Evolutionary conservation across 129 eudicot genomes (phyloP).

Genomic region (Heracleum sosnowskyi): DNA sequence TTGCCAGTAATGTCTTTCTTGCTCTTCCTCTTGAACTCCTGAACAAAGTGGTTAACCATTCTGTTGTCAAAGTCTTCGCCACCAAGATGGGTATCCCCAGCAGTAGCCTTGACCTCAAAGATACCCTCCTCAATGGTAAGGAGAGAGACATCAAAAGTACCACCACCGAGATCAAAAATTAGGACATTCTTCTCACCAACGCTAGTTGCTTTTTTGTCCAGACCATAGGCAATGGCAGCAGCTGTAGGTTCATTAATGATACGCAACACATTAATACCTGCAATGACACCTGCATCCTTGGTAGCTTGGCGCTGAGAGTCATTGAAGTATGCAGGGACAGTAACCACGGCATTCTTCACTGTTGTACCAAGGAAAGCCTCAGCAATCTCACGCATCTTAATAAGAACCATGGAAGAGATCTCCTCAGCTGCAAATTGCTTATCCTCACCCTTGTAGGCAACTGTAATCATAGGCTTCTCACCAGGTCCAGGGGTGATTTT

Average conservation of each 20-base stretch:
- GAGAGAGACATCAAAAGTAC: conserved; percentile 80
- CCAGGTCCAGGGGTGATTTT: conserved; percentile 62
- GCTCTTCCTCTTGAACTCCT: conserved; percentile 76
- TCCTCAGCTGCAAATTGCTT: conserved; percentile 75
- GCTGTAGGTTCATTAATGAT: conserved; percentile 84
- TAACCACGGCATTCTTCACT: conserved; percentile 65
- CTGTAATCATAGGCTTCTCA: conserved; percentile 72
- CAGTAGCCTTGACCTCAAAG: conserved; percentile 81
- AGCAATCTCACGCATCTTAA: conserved; percentile 74
- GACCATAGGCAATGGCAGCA: conserved; percentile 75
- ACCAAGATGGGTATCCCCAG: conserved; percentile 84
- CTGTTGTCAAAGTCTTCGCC: conserved; percentile 90
- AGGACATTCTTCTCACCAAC: conserved; percentile 80
- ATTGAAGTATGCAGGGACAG: conserved; percentile 77
- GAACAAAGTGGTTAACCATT: conserved; percentile 84
- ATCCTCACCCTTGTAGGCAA: conserved; percentile 61
- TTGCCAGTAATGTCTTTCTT: conserved; percentile 75
- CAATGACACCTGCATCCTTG: conserved; percentile 77
- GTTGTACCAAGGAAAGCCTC: conserved; percentile 71
- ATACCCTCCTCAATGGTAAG: conserved; percentile 85
- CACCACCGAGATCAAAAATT: conserved; percentile 82
- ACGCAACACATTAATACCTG: conserved; percentile 71
- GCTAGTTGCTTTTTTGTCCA: conserved; percentile 67
- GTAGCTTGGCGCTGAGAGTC: conserved; percentile 83
- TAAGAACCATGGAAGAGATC: conserved; percentile 73